phyloP scores from a whole-genome alignment of 352 stramenopile genomes.

The Pythium phragmitis region DNA sequence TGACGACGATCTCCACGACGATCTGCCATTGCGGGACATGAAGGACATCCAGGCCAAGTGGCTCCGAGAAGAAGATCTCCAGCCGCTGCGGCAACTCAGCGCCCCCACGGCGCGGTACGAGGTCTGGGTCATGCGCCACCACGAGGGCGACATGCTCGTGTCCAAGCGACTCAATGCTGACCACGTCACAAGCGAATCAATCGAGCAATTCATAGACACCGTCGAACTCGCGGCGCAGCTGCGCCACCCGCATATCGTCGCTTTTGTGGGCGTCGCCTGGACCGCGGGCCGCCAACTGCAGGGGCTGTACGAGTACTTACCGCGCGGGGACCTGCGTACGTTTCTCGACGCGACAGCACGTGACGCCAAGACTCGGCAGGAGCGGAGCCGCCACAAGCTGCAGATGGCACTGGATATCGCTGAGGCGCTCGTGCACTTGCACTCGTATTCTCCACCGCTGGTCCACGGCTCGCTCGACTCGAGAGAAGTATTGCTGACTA shows the following conservation, averaged over 20 bases:
- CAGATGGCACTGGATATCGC: conserved; percentile 32
- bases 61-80: conserved; percentile 17
- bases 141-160: conserved; percentile 19
- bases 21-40: conserved; percentile 15
- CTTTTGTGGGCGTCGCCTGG: conserved; percentile 30
- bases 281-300: conserved; percentile 9
- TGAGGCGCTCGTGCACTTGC: conserved; percentile 34
- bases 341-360: conserved; percentile 25
- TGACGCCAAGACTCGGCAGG: conserved; percentile 21
- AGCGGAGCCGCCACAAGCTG: conserved; percentile 27
- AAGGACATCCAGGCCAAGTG: conserved; percentile 21
- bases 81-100: conserved; percentile 23
- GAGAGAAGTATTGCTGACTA: conserved; percentile 29
- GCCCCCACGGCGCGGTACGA: conserved; percentile 7
- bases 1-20: not conserved
- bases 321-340: conserved; percentile 26
- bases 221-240: conserved; percentile 29
- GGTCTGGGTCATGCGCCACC: conserved; percentile 21
- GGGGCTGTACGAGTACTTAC: conserved; percentile 31
- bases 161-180: conserved; percentile 21
- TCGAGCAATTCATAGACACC: conserved; percentile 33
- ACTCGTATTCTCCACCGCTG: conserved; percentile 25
- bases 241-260: conserved; percentile 28
- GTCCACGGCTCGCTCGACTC: conserved; percentile 34
- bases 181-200: conserved; percentile 7